A percentile compares a stretch with the other conserved stretches of the same genome.
phyloP scores from a whole-genome alignment of 192 early-diverging fungal genomes.

The Obelidium mucronatum region DNA sequence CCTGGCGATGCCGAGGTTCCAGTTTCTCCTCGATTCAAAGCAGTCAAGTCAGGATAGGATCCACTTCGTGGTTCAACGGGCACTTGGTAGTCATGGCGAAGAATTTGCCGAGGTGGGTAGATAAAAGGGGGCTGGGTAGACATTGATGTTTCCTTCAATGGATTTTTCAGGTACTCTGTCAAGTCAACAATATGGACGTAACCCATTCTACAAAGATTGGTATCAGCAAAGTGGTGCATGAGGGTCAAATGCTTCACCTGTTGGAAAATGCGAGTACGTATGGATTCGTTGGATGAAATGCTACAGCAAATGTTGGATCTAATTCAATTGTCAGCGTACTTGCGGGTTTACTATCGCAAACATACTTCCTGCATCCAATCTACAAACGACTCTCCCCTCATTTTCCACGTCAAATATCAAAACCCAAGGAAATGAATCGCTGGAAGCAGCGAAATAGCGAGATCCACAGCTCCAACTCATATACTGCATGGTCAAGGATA shows the following conservation, averaged over 20 bases:
- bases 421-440: slow-evolving; percentile 30
- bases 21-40: not conserved
- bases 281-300: slow-evolving; percentile 33
- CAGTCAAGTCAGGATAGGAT: slow-evolving; percentile 9
- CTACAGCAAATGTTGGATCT: slow-evolving; percentile 25
- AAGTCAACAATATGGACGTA: slow-evolving; percentile 33
- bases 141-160: not conserved
- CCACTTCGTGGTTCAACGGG: slow-evolving; percentile 9
- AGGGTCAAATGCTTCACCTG: too few relatives aligned
- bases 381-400: slow-evolving; percentile 7
- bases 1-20: not conserved
- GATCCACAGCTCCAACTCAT: slow-evolving; percentile 28
- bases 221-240: too few relatives aligned
- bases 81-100: slow-evolving; percentile 22
- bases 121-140: not conserved
- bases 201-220: not conserved
- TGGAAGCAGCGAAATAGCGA: slow-evolving; percentile 21
- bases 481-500: slow-evolving; percentile 27
- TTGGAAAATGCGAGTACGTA: slow-evolving; percentile 24
- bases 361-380: slow-evolving; percentile 23
- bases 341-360: too few relatives aligned
- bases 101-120: slow-evolving; percentile 25
- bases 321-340: not conserved
- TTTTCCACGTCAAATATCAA: slow-evolving; percentile 26
- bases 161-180: not conserved